Conservation (phyloP, 805 yeast species). For the Yarrowia keelungensis region DNA sequence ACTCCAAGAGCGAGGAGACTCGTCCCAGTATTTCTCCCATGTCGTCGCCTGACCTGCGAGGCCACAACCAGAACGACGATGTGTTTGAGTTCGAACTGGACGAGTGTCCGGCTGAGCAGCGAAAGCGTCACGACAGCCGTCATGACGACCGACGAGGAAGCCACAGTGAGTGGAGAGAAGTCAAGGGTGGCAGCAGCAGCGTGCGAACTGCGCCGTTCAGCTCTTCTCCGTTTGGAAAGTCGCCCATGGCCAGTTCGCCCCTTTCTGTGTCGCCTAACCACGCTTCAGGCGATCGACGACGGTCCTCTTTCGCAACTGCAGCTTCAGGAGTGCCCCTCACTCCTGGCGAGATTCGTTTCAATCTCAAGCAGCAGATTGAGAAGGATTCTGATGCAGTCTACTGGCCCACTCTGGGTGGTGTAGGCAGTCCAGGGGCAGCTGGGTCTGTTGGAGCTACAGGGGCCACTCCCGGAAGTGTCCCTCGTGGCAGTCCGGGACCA, state of each 20-base stretch:
- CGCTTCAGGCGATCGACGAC: neutral
- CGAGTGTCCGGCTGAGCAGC: conserved; percentile 31
- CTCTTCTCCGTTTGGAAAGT: conserved; percentile 11
- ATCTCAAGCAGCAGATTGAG: conserved; percentile 20
- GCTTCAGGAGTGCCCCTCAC: conserved; percentile 26
- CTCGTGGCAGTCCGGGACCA: conserved; percentile 6
- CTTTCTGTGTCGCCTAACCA: conserved; percentile 21
- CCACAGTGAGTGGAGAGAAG: conserved; percentile 27
- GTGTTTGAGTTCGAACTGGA: conserved; percentile 40
- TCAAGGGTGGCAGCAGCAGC: neutral
- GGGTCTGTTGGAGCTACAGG: neutral
- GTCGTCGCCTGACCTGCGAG: conserved; percentile 12
- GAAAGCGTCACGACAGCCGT: conserved; percentile 3
- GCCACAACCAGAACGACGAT: conserved; percentile 20
- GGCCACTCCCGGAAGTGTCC: neutral
- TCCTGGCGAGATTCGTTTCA: conserved; percentile 4
- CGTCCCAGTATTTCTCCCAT: conserved; percentile 23
- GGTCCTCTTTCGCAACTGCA: conserved; percentile 23
- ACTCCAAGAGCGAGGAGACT: conserved; percentile 34
- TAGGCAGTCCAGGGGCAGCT: neutral
- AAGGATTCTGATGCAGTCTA: conserved; percentile 19
- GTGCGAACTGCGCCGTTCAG: conserved; percentile 8
- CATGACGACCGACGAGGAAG: conserved; percentile 6
- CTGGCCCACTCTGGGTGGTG: conserved; percentile 30
- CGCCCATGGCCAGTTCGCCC: conserved; percentile 15